A percentile compares a stretch with the other conserved stretches of the same genome.
Conservation (phyloP, 177 flowering plant genomes). For the Telopea speciosissima region DNA sequence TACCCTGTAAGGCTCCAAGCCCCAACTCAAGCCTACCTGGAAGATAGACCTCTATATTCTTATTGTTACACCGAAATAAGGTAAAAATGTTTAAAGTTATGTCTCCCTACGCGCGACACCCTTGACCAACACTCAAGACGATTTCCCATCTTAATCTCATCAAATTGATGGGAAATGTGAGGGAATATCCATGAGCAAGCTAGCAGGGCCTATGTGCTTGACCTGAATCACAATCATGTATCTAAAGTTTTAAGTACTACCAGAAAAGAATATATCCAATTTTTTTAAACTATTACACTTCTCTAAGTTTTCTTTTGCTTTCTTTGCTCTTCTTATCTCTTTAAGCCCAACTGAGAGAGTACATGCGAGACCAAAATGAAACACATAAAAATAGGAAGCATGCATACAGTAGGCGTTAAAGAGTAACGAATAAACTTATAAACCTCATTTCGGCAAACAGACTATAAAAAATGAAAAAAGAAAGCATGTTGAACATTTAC, state of each 20-base stretch:
- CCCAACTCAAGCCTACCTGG: too few species aligned
- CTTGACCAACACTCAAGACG: not conserved
- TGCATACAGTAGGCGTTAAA: not conserved
- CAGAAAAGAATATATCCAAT: not conserved
- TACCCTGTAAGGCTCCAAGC: too few species aligned
- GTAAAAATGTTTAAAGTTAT: not conserved
- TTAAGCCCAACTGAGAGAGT: not conserved
- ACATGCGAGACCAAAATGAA: not conserved
- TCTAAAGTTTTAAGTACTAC: not conserved
- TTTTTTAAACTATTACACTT: not conserved
- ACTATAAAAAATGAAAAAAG: not conserved
- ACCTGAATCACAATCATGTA: too few species aligned
- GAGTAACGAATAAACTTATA: not conserved
- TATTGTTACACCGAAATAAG: too few species aligned
- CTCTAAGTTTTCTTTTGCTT: not conserved
- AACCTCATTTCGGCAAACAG: not conserved
- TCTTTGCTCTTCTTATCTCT: not conserved
- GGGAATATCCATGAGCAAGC: too few species aligned
- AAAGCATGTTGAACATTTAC: constrained; percentile 31
- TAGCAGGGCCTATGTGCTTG: too few species aligned
- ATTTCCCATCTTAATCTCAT: not conserved
- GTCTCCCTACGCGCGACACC: too few species aligned
- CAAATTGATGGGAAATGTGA: too few species aligned
- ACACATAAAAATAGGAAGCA: not conserved
- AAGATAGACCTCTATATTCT: too few species aligned